Evolutionary conservation across 176 grass and related monocot genomes (phyloP), one percentile per base, ranked within the genome.

Genomic region (Themeda triandra): DNA sequence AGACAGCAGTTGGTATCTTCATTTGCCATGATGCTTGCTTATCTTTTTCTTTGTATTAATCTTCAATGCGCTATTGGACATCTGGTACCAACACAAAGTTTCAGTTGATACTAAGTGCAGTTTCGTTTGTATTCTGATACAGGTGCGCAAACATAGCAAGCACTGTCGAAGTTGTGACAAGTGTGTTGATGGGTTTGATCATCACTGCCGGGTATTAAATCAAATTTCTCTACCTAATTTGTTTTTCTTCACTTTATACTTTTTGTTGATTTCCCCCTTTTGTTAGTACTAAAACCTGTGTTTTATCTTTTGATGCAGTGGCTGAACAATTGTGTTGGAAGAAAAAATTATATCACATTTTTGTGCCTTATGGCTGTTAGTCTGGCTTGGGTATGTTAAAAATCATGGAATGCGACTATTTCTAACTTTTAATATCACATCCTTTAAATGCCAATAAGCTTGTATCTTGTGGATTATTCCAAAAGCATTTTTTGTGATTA

Each of bases 301-400:
- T 33, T 75, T 75, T 75, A 33, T 45, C 71, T 80, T 75, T 31
- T 87, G 59, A 63, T 86, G 75, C 87, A 99, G 96, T 99, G 96
- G 96, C 89, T 99, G 68, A 99, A 99, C 80, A 99, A 99, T 86
- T 99, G 96, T 89, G 96, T 99, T 66, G 96, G 96, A 76, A 90
- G 89, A 39, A 99, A 94, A 85, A 99, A 99, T 82, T 99, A 99
- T 64, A 62, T 77, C 44, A 91, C 91, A 10, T 99, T 99, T 83
- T 85, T 99, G 46, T 81, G 89, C 81, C 96, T 99, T 69, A 99
- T 99, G 96, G 93, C 91, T 10, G 80, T 87, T 23, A 86, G 96
- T 82, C 91, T 99, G 83, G 63, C 84, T 75, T 99, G 96, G 96
- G 96, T 99, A 93, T 91, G 87, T 85, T 68, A 79, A 48, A 59